Evolutionary conservation across 78 protist species (phyloP).

Genomic region (Dictyostelium intermedium): DNA sequence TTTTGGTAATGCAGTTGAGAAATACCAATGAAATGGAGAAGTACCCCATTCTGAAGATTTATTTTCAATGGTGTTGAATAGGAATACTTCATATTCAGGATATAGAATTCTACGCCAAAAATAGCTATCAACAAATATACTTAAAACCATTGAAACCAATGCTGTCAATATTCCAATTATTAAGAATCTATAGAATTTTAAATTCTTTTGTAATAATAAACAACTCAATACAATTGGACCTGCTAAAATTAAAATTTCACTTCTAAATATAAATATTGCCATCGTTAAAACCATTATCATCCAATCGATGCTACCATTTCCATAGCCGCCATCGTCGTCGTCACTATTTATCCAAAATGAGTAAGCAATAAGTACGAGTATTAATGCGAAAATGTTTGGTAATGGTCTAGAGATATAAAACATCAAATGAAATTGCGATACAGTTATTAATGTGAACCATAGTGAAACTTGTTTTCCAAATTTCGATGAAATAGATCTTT

Average conservation of each 20-base stretch:
- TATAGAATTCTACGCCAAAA: slow-evolving; percentile 89
- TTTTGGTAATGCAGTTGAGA: slow-evolving; percentile 87
- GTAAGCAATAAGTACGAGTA: slow-evolving; percentile 44
- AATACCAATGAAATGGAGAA: slow-evolving; percentile 91
- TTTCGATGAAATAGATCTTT: slow-evolving; percentile 12
- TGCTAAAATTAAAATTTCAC: slow-evolving; percentile 74
- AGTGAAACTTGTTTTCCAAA: slow-evolving; percentile 35
- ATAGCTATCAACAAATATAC: slow-evolving; percentile 79
- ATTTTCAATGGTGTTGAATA: slow-evolving; percentile 89
- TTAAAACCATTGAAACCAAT: not conserved
- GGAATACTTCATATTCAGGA: slow-evolving; percentile 95
- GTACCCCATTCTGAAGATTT: slow-evolving; percentile 89
- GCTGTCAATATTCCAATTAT: slow-evolving; percentile 27
- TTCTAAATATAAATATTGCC: slow-evolving; percentile 76
- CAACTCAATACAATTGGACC: slow-evolving; percentile 72
- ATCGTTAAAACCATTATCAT: slow-evolving; percentile 33
- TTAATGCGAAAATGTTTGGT: slow-evolving; percentile 94
- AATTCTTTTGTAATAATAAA: not conserved
- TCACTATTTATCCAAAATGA: slow-evolving; percentile 66
- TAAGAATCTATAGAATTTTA: not conserved
- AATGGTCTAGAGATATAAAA: slow-evolving; percentile 93
- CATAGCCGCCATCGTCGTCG: not conserved
- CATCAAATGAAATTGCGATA: slow-evolving; percentile 87
- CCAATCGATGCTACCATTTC: not conserved
- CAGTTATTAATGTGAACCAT: slow-evolving; percentile 33